phyloP scores from a whole-genome alignment of 2,329 filamentous ascomycete genomes.

The Verticillium albo-atrum region DNA sequence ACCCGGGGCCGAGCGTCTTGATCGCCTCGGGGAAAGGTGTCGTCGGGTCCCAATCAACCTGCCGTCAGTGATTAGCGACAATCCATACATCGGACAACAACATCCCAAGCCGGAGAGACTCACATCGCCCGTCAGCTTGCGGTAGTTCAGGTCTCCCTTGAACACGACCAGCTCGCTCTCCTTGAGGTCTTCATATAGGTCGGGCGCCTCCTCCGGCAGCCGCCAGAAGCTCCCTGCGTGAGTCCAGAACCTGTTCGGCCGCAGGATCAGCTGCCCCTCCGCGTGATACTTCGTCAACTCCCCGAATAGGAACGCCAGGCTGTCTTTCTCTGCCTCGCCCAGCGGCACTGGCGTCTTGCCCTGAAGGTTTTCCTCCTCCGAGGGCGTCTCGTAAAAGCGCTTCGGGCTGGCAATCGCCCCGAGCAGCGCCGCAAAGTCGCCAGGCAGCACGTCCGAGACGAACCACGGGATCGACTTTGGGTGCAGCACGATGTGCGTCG shows the following conservation, averaged over 20 bases:
- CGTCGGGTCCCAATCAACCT: constrained; percentile 79
- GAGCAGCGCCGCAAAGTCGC: constrained; percentile 80
- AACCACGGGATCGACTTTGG: constrained; percentile 98
- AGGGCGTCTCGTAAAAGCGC: constrained; percentile 70
- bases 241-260: constrained; percentile 91
- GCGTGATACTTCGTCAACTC: constrained; percentile 77
- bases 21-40: constrained; percentile 83
- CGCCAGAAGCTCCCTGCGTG: constrained; percentile 84
- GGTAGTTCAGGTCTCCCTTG: constrained; percentile 96
- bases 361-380: constrained; percentile 59
- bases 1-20: constrained; percentile 76
- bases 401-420: constrained; percentile 73
- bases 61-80: neutral
- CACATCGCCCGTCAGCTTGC: constrained; percentile 87
- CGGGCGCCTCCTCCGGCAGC: constrained; percentile 63
- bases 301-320: constrained; percentile 73
- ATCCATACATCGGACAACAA: too few species aligned
- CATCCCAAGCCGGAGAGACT: too few species aligned
- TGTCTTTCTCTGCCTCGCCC: constrained; percentile 59
- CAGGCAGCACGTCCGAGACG: constrained; percentile 87
- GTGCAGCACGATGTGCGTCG: constrained; percentile 82
- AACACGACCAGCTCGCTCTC: constrained; percentile 85
- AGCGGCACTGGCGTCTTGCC: constrained; percentile 58
- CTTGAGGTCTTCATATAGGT: constrained; percentile 73
- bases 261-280: constrained; percentile 77